Conservation (phyloP, 2,329 filamentous ascomycete genomes). For the Verticillium albo-atrum region DNA sequence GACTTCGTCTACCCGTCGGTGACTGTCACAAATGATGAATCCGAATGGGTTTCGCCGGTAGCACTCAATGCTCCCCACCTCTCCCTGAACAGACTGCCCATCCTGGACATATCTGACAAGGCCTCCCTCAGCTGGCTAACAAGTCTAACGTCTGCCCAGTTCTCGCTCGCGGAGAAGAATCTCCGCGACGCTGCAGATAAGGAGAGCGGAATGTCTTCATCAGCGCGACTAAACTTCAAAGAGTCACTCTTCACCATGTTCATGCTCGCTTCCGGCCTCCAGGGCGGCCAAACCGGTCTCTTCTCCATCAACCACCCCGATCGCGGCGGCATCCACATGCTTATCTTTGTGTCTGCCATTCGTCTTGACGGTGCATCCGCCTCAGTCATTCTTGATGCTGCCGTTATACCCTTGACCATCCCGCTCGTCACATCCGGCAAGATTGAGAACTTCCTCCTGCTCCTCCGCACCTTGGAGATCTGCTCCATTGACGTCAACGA, state of each 20-base stretch:
- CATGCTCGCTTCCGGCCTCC: slow-evolving; percentile 38
- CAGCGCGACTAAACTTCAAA: slow-evolving; percentile 40
- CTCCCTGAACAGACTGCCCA: slow-evolving; percentile 39
- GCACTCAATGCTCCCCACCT: slow-evolving; percentile 34
- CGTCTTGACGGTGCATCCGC: slow-evolving; percentile 37
- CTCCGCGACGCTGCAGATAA: slow-evolving; percentile 23
- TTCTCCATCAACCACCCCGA: slow-evolving; percentile 35
- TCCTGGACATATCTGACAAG: slow-evolving; percentile 32
- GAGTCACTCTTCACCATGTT: slow-evolving; percentile 43
- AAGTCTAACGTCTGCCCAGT: slow-evolving; percentile 31
- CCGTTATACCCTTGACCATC: slow-evolving; percentile 37
- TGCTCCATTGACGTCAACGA: slow-evolving; percentile 38
- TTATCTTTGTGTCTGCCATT: slow-evolving; percentile 36
- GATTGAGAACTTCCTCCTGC: slow-evolving; percentile 32
- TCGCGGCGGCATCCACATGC: slow-evolving; percentile 33
- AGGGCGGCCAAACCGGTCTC: slow-evolving; percentile 37
- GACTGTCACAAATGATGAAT: slow-evolving; percentile 10
- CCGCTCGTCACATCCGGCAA: slow-evolving; percentile 23
- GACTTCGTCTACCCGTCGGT: slow-evolving; percentile 32
- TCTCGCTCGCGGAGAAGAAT: slow-evolving; percentile 35
- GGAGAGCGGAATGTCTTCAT: slow-evolving; percentile 16
- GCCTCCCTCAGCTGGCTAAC: slow-evolving; percentile 30
- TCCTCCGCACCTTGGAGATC: slow-evolving; percentile 29
- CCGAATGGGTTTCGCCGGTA: slow-evolving; percentile 4
- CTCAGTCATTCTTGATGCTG: slow-evolving; percentile 41